A percentile compares a stretch with the other conserved stretches of the same genome.
phyloP scores from a whole-genome alignment of 108 stramenopile species.

The Licmophora abbreviata region DNA sequence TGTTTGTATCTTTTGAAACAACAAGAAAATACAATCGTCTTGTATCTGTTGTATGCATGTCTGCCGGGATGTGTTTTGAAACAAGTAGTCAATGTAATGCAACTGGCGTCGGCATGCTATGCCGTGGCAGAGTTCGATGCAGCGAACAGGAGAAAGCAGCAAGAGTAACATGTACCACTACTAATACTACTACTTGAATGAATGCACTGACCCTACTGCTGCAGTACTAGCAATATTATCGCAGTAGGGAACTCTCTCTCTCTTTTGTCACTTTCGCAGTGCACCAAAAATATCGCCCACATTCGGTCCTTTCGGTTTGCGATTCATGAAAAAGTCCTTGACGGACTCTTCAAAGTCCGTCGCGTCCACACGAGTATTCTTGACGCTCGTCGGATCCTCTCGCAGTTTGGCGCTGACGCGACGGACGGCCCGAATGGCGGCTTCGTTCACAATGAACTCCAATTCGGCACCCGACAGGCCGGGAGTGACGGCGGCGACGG shows the following conservation, averaged over 20 bases:
- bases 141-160: conserved; percentile 21
- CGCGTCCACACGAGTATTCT: conserved; percentile 42
- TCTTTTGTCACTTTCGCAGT: no score
- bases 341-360: conserved; percentile 74
- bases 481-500: conserved; percentile 59
- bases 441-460: conserved; percentile 93
- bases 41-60: conserved; percentile 23
- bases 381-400: conserved; percentile 21
- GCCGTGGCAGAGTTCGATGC: conserved; percentile 77
- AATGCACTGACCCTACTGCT: no score
- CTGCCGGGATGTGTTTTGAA: conserved; percentile 76
- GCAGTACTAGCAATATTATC: no score
- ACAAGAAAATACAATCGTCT: neutral
- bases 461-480: conserved; percentile 93
- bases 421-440: conserved; percentile 88
- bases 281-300: no score
- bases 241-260: no score
- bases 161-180: no score
- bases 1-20: conserved; percentile 32
- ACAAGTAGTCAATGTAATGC: conserved; percentile 81
- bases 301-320: conserved; percentile 7
- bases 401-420: conserved; percentile 56
- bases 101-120: conserved; percentile 72
- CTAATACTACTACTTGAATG: no score
- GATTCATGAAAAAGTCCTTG: conserved; percentile 56